phyloP scores from a whole-genome alignment of 345 rosid species.

The Ricinus communis region DNA sequence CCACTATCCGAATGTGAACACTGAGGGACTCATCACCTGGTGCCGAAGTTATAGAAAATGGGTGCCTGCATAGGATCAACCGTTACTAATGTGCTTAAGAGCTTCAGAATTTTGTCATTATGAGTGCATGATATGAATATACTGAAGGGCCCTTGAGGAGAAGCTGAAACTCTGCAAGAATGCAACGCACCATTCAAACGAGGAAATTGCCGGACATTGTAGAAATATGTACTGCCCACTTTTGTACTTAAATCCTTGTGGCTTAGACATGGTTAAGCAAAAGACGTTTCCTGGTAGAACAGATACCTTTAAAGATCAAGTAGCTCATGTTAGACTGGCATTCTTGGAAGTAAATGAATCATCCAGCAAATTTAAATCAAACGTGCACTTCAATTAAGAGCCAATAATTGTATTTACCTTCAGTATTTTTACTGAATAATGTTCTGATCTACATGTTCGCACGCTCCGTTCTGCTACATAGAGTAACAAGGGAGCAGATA shows the following conservation, averaged over 20 bases:
- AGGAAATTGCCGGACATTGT: constrained; percentile 76
- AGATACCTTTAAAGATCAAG: constrained; percentile 56
- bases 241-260: constrained; percentile 82
- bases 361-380: background rate
- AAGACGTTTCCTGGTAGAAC: constrained; percentile 86
- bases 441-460: constrained; percentile 74
- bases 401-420: constrained; percentile 47
- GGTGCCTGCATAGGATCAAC: constrained; percentile 61
- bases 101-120: background rate
- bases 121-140: background rate
- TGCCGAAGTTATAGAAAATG: constrained; percentile 91
- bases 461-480: constrained; percentile 71
- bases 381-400: too few relatives aligned
- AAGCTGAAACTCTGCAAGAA: background rate
- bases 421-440: constrained; percentile 64
- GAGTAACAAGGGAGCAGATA: constrained; percentile 71
- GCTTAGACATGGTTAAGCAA: constrained; percentile 82
- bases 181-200: constrained; percentile 73
- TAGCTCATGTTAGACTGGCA: constrained; percentile 6
- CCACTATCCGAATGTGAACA: constrained; percentile 84
- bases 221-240: constrained; percentile 96
- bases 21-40: constrained; percentile 84
- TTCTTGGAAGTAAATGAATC: background rate
- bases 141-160: background rate
- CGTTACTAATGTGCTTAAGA: background rate